A percentile compares a stretch with the other conserved stretches of the same genome.
Evolutionary conservation across 1,139 yeast species (phyloP).

Genomic region (Geotrichum australiense): DNA sequence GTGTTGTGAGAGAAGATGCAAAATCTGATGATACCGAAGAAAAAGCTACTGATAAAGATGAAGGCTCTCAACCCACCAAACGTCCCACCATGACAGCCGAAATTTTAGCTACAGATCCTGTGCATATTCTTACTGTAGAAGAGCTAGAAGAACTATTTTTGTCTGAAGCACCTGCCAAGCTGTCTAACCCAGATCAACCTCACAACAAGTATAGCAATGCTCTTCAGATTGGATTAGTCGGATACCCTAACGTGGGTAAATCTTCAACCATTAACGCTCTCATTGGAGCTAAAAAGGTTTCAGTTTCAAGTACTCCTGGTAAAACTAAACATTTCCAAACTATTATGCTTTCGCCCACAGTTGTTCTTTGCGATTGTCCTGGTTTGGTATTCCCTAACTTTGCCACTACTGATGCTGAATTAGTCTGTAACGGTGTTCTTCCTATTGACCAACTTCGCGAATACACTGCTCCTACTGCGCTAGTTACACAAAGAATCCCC

Average conservation of each 20-base stretch:
- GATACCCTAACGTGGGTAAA: slow-evolving; percentile 89
- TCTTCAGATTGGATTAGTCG: slow-evolving; percentile 89
- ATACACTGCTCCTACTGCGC: slow-evolving; percentile 80
- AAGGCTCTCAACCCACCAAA: too few species aligned
- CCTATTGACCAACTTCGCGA: slow-evolving; percentile 97
- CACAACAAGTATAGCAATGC: slow-evolving; percentile 33
- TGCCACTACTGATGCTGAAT: slow-evolving; percentile 93
- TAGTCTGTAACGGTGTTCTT: slow-evolving; percentile 94
- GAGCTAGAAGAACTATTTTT: slow-evolving; percentile 79
- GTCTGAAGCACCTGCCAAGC: slow-evolving; percentile 67
- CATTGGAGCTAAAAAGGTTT: slow-evolving; percentile 92
- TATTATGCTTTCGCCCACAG: slow-evolving; percentile 72
- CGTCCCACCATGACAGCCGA: slow-evolving; percentile 12
- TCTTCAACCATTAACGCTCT: slow-evolving; percentile 94
- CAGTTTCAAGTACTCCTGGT: slow-evolving; percentile 98
- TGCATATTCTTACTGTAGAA: slow-evolving; percentile 69
- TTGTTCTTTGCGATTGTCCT: slow-evolving; percentile 94
- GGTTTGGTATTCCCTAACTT: slow-evolving; percentile 98
- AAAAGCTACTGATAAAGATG: slow-evolving; percentile 22
- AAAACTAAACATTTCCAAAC: slow-evolving; percentile 99
- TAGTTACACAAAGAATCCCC: slow-evolving; percentile 85
- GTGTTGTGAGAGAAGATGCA: slow-evolving; percentile 23
- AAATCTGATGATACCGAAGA: slow-evolving; percentile 19
- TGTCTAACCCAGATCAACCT: slow-evolving; percentile 71
- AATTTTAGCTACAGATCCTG: slow-evolving; percentile 38